phyloP scores from a whole-genome alignment of 208 protist genomes.

The Leishmania gerbilli region DNA sequence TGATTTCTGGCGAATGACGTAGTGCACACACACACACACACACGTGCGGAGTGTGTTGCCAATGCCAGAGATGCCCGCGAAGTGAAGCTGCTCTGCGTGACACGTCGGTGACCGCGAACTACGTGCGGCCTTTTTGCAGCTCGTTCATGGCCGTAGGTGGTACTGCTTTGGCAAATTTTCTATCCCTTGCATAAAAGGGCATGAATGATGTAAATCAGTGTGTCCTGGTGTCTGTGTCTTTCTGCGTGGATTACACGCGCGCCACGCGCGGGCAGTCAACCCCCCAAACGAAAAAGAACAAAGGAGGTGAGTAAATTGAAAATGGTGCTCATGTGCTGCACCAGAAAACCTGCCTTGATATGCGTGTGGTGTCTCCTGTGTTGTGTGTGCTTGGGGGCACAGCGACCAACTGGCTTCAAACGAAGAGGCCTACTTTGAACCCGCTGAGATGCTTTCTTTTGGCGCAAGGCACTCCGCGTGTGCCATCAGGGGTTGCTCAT shows the following conservation, averaged over 20 bases:
- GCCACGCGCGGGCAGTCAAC: neutral
- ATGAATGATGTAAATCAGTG: conserved; percentile 13
- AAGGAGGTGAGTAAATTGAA: neutral
- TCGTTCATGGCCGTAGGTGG: neutral
- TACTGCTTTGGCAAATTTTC: conserved; percentile 4
- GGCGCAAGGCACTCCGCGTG: neutral
- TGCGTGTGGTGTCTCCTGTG: neutral
- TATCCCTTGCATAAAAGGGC: neutral
- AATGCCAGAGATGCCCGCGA: neutral
- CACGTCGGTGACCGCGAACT: neutral
- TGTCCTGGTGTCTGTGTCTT: neutral
- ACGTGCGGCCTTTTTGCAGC: neutral
- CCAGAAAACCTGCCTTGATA: neutral
- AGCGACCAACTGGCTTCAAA: neutral
- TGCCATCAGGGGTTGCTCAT: neutral
- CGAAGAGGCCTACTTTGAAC: neutral
- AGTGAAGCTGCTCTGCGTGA: neutral
- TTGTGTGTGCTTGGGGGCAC: neutral
- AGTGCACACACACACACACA: neutral
- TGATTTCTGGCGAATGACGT: neutral
- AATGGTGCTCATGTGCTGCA: neutral
- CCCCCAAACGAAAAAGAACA: neutral
- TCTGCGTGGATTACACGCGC: neutral
- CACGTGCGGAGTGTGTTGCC: neutral
- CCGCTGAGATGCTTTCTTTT: conserved; percentile 8